Base-by-base conservation (phyloP, 148 eudicot species). In the Diospyros lotus region DNA sequence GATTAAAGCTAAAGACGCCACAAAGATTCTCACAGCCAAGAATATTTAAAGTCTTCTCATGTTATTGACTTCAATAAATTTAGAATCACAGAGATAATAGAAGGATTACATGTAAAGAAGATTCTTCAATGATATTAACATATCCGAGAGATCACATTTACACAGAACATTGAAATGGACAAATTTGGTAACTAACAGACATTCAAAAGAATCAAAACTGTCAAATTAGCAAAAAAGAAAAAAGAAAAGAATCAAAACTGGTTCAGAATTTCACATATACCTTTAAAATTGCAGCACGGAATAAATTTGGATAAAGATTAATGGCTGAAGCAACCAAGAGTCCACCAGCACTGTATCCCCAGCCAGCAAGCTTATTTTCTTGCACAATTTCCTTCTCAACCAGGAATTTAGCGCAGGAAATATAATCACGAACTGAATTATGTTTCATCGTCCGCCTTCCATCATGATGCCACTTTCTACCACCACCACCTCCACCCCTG, bases 261-360 rank as follows among this genome's bases (percentile, higher is more conserved):
- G 66, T 42, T 58, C 1, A 75, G 60, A 53, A 48, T 1, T 51
- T 14, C 6, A 67, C 1, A 7, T 17, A 78, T 67, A 94, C 98
- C 98, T 94, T 89, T 80, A 94, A 72, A 71, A 94, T 84, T 65
- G 92, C 97, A 82, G 90, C 98, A 75, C 91, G 88, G 69, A 94
- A 90, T 76, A 94, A 77, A 74, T 89, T 83, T 40, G 97, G 98
- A 77, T 84, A 84, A 67, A 70, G 74, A 75, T 94, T 94, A 45
- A 94, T 89, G 53, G 97, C 97, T 45, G 94, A 87, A 85, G 97
- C 97, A 78, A 92, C 94, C 78, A 94, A 79, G 73, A 94, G 90
- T 68, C 98, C 97, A 78, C 98, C 98, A 60, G 98, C 97, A 82
- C 97, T 92, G 74, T 87, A 92, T 79, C 98, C 98, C 96, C 97